A percentile compares a stretch with the other conserved stretches of the same genome.
These are phyloP conservation scores for Fomitopsis serialis DNA, from an alignment of 768 basidiomycete species.

Conservation along the genomic window DNA sequence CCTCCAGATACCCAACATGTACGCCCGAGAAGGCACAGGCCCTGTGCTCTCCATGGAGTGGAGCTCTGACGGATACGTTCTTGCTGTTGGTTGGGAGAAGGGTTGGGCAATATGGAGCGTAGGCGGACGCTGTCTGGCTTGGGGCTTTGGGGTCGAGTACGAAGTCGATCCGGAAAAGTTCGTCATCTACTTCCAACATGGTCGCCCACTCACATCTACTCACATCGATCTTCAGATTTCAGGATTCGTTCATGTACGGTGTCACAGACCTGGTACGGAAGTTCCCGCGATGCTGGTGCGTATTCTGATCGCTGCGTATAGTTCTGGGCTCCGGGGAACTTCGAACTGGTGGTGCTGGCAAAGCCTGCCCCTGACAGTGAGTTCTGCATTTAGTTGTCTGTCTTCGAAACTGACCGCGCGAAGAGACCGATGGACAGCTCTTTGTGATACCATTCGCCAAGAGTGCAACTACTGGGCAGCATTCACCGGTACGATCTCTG, in stretches of 20 bases:
- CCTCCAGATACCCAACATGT: constrained; percentile 58
- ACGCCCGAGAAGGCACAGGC: constrained; percentile 49
- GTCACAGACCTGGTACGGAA: constrained; percentile 61
- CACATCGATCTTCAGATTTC: constrained; percentile 38
- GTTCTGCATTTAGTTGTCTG: constrained; percentile 12
- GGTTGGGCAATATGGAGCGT: constrained; percentile 93
- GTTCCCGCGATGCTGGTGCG: not conserved
- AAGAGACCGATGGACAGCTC: constrained; percentile 64
- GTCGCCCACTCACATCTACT: not conserved
- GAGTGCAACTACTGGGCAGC: constrained; percentile 87
- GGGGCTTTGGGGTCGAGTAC: constrained; percentile 67
- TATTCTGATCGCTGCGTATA: constrained; percentile 24
- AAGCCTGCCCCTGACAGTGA: constrained; percentile 46
- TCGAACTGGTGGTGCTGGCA: constrained; percentile 78
- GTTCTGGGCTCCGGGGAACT: constrained; percentile 95
- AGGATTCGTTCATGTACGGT: constrained; percentile 85
- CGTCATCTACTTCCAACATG: constrained; percentile 15
- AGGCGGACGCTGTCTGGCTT: constrained; percentile 81
- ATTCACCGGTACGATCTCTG: constrained; percentile 84
- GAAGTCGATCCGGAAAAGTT: constrained; percentile 46
- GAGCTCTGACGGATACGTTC: constrained; percentile 93
- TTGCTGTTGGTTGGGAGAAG: constrained; percentile 86
- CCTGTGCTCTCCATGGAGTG: constrained; percentile 71
- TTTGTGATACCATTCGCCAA: constrained; percentile 91
- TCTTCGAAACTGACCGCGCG: constrained; percentile 4